Evolutionary conservation across 164 flowering plant species (phyloP).

Genomic region (Chloranthus sessilifolius): DNA sequence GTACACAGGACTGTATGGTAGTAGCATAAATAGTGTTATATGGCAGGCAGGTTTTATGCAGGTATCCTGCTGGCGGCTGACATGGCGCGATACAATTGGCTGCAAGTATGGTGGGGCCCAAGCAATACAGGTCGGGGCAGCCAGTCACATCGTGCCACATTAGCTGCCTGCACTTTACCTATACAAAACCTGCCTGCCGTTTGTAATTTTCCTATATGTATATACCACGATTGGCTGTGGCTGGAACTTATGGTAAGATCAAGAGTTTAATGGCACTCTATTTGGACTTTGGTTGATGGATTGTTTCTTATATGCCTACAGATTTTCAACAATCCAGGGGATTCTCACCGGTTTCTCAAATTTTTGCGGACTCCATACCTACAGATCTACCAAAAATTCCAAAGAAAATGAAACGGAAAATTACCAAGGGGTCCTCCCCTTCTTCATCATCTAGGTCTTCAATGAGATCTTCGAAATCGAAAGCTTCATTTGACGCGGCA

Average conservation of each 20-base stretch:
- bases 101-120: too few relatives aligned
- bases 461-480: constrained; percentile 10
- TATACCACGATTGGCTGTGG: too few relatives aligned
- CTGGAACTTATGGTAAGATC: not conserved
- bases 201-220: too few relatives aligned
- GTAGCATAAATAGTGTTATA: too few relatives aligned
- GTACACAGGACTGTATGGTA: too few relatives aligned
- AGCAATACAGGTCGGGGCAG: too few relatives aligned
- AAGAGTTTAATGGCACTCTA: not conserved
- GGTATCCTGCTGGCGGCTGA: too few relatives aligned
- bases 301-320: constrained; percentile 5
- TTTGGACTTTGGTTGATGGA: not conserved
- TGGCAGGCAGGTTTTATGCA: too few relatives aligned
- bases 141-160: too few relatives aligned
- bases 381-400: constrained; percentile 18
- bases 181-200: too few relatives aligned
- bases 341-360: constrained; percentile 15
- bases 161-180: too few relatives aligned
- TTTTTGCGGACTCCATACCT: constrained; percentile 15
- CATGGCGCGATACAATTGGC: too few relatives aligned
- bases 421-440: constrained; percentile 17
- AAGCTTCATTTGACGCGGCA: constrained; percentile 7
- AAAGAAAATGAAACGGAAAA: constrained; percentile 21
- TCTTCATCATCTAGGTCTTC: constrained; percentile 12
- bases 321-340: constrained; percentile 28